Percentiles rank a stretch among this genome's conserved stretches.
These are phyloP conservation scores for Sphagnum tenellum DNA, from an alignment of 225 moss, liverwort and hornwort species.

Conservation along the genomic window DNA sequence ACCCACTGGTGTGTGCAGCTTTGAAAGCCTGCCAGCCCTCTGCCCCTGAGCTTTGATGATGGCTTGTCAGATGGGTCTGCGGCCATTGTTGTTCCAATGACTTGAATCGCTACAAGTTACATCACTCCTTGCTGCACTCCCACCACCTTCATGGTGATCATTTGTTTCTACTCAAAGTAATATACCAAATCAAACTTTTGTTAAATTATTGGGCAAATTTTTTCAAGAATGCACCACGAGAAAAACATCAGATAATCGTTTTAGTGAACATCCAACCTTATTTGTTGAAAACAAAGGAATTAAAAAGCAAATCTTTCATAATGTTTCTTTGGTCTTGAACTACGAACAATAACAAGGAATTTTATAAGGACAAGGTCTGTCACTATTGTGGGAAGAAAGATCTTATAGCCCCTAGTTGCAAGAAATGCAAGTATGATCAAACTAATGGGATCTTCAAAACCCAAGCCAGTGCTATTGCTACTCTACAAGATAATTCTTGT, in stretches of 20 bases:
- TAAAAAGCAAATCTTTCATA: not conserved
- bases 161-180: conserved; percentile 1
- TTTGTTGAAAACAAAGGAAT: not conserved
- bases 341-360: too few species aligned
- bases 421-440: too few species aligned
- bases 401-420: too few species aligned
- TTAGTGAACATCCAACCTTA: not conserved
- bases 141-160: conserved; percentile 1
- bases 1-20: too few species aligned
- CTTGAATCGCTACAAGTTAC: not conserved
- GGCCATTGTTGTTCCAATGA: too few species aligned
- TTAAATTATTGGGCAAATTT: conserved; percentile 2
- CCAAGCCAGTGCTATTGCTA: not conserved
- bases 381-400: too few species aligned
- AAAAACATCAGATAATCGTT: not conserved
- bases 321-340: too few species aligned
- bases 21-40: too few species aligned
- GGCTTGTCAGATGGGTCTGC: too few species aligned
- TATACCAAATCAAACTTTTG: not conserved
- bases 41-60: too few species aligned
- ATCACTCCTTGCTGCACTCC: not conserved
- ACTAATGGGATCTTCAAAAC: too few species aligned
- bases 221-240: conserved; percentile 4
- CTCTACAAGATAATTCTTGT: not conserved
- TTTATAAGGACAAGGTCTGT: too few species aligned